Evolutionary conservation across 192 early-diverging fungal species (phyloP).

Genomic region (Umbelopsis sp.): DNA sequence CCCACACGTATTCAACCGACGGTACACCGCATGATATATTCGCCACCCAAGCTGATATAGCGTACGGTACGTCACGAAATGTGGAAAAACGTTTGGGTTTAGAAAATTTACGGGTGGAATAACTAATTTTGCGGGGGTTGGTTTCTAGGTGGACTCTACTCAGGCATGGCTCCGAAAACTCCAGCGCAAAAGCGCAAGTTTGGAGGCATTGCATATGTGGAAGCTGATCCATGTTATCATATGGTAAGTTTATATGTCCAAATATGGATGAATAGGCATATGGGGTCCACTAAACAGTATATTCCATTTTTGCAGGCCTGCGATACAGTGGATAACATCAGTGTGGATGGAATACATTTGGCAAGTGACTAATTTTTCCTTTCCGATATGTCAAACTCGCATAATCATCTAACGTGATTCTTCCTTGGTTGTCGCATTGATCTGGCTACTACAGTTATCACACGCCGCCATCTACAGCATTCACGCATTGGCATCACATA

Average conservation of each 20-base stretch:
- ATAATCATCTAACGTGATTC: neutral
- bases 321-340: slow-evolving; percentile 66
- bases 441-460: neutral
- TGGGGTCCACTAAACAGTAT: neutral
- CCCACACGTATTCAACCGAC: neutral
- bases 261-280: neutral
- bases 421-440: neutral
- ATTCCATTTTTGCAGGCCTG: slow-evolving; percentile 43
- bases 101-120: slow-evolving; percentile 43
- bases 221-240: slow-evolving; percentile 71
- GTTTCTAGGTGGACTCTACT: slow-evolving; percentile 15
- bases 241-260: slow-evolving; percentile 23
- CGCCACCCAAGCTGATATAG: neutral
- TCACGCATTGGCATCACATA: neutral
- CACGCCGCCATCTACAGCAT: slow-evolving; percentile 10
- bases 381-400: neutral
- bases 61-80: slow-evolving; percentile 4
- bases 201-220: slow-evolving; percentile 64
- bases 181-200: slow-evolving; percentile 51
- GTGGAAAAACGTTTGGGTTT: neutral
- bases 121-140: slow-evolving; percentile 56
- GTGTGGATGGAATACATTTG: slow-evolving; percentile 50
- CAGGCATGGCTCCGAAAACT: slow-evolving; percentile 45
- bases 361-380: neutral
- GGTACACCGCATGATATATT: slow-evolving; percentile 1